These are phyloP conservation scores for Megacollybia platyphylla DNA, from an alignment of 1,284 basidiomycete genomes.

Conservation along the genomic window DNA sequence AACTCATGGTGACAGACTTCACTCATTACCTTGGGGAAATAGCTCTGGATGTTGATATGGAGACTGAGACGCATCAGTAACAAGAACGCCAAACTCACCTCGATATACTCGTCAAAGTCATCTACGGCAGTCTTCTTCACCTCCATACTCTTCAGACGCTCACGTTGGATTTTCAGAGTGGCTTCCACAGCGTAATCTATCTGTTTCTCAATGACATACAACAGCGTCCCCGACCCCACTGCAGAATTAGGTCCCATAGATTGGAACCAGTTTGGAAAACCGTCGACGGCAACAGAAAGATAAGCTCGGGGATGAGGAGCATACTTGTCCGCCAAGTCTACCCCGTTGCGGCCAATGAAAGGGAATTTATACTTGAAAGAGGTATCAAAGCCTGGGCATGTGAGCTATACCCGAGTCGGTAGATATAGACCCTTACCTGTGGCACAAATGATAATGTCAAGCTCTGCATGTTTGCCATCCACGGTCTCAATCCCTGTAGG, in stretches of 20 bases:
- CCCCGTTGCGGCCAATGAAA: slow-evolving; percentile 36
- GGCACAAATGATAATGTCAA: slow-evolving; percentile 50
- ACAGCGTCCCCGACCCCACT: slow-evolving; percentile 37
- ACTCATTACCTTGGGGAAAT: slow-evolving; percentile 29
- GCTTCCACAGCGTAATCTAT: slow-evolving; percentile 40
- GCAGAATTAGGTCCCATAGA: slow-evolving; percentile 41
- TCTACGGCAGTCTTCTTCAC: slow-evolving; percentile 39
- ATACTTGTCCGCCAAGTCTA: slow-evolving; percentile 34
- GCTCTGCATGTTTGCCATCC: slow-evolving; percentile 37
- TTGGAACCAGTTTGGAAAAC: slow-evolving; percentile 52
- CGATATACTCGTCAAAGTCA: slow-evolving; percentile 45
- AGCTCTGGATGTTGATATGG: slow-evolving; percentile 18
- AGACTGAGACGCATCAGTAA: background rate
- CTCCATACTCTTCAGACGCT: slow-evolving; percentile 46
- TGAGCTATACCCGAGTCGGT: background rate
- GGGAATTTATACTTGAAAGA: slow-evolving; percentile 36
- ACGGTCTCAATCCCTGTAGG: slow-evolving; percentile 39
- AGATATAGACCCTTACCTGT: slow-evolving; percentile 21
- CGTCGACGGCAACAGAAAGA: slow-evolving; percentile 38
- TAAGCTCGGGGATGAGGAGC: slow-evolving; percentile 42
- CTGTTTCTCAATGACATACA: slow-evolving; percentile 40
- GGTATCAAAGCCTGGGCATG: slow-evolving; percentile 35
- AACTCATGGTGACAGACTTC: background rate
- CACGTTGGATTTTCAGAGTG: slow-evolving; percentile 45
- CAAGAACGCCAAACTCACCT: slow-evolving; percentile 15